Percentiles rank a stretch among this genome's conserved stretches.
Conservation (phyloP, 1,284 basidiomycete genomes). For the Pterulicium gracile region DNA sequence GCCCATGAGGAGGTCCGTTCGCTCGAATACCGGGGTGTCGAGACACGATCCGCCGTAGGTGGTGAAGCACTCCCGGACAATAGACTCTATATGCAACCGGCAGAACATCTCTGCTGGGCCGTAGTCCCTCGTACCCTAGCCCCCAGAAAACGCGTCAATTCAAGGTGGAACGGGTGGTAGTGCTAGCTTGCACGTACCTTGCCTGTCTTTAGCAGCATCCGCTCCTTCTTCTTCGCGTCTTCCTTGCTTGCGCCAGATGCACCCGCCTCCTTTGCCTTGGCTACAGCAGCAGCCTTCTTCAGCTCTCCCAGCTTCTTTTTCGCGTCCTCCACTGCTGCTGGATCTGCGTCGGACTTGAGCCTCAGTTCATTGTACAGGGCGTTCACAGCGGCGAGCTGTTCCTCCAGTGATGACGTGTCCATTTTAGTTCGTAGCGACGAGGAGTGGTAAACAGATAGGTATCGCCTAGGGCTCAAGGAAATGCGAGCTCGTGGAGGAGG, state of each 20-base stretch:
- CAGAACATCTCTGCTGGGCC: slow-evolving; percentile 92
- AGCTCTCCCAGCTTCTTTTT: slow-evolving; percentile 63
- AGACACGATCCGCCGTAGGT: slow-evolving; percentile 88
- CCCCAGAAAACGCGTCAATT: slow-evolving; percentile 1
- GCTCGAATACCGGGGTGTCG: slow-evolving; percentile 97
- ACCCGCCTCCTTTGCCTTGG: slow-evolving; percentile 22
- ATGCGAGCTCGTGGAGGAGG: too few species aligned
- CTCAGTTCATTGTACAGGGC: slow-evolving; percentile 49
- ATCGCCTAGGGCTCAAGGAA: too few species aligned
- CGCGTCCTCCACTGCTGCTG: slow-evolving; percentile 43
- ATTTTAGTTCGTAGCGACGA: too few species aligned
- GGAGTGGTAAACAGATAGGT: too few species aligned
- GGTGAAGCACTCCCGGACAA: slow-evolving; percentile 84
- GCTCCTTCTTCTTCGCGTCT: slow-evolving; percentile 49
- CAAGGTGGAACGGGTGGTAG: background rate
- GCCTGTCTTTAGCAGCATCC: slow-evolving; percentile 70
- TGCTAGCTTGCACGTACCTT: slow-evolving; percentile 39
- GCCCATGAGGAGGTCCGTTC: slow-evolving; percentile 90
- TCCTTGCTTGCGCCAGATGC: slow-evolving; percentile 19
- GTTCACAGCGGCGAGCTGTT: slow-evolving; percentile 16
- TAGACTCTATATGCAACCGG: slow-evolving; percentile 83
- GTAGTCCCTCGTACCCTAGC: slow-evolving; percentile 91
- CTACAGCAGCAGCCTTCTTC: slow-evolving; percentile 42
- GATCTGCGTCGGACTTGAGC: slow-evolving; percentile 34
- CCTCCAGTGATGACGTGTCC: background rate